Evolutionary conservation across 1,284 basidiomycete genomes (phyloP), one percentile per base, ranked within the genome.

Genomic region (Papiliotrema flavescens): DNA sequence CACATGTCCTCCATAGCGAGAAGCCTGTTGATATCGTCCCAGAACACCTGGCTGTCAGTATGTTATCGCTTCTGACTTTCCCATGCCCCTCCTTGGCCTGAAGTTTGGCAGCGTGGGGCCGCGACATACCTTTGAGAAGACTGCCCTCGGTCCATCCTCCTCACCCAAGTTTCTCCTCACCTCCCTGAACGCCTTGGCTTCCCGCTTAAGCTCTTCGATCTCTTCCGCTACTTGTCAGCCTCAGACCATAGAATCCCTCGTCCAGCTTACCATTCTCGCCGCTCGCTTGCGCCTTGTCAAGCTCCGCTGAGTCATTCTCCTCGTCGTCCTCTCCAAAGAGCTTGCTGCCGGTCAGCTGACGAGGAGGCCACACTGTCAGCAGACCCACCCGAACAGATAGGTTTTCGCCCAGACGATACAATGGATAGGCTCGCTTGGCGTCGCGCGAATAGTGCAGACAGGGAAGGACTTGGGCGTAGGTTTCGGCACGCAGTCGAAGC

Each of bases 331-430:
- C 89, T 1, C 95, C 95, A 66, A 96, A 97, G 6, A 98, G 76
- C 76, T 97, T 92, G n/a, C 91, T 94, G 60, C 43, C 24, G 28
- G 26, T 49, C 49, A 56, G 53, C 44, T 53, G 22, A 42, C 40
- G 11, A 20, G 15, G 15, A 42, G 8, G 35, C 23, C 40, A 46
- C 43, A 6, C 37, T 19, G 9, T 15, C 28, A 32, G 28, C 28
- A 20, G 39, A 78, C 87, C 72, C 64, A 92, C 92, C 87, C 85
- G 63, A 98, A 85, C n/a, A 98, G 85, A 79, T 98, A 98, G 64
- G 85, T 94, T 76, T 98, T 99, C 32, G 91, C 93, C 96, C 96
- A 99, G 0, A 98, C 95, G 54, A 98, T 98, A 71, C 94, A 98
- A 71, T 99, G 96, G 47, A 98, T 96, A 0, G 96, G 93, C 60